Base-by-base conservation (phyloP, 2,329 filamentous ascomycete genomes). In the Raffaelea deltoideospora region DNA sequence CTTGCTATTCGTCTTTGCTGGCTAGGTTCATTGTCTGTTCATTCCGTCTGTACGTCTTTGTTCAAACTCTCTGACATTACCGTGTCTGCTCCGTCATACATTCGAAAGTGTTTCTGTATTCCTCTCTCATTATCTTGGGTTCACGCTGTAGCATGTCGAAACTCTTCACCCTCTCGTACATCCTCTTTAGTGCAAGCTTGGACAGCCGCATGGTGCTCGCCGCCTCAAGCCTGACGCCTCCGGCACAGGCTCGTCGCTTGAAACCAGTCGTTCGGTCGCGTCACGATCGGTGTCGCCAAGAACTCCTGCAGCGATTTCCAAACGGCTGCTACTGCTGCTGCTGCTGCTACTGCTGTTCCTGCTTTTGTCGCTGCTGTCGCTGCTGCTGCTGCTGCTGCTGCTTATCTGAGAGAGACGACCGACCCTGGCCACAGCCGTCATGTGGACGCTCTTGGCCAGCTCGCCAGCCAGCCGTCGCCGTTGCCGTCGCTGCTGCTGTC, bases 141-240 rank as follows among this genome's bases (percentile, higher is more conserved):
- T n/a, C n/a, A n/a, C n/a, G n/a, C n/a, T n/a, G n/a, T n/a, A n/a
- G n/a, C n/a, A n/a, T n/a, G n/a, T n/a, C n/a, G n/a, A n/a, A n/a
- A n/a, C n/a, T n/a, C n/a, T n/a, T n/a, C n/a, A n/a, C n/a, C n/a
- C 13, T 13, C 8, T 26, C 23, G 23, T 26, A 26, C 23, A 26
- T 8, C 8, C 23, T 13, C 23, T 26, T 26, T 26, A 37, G 14
- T 37, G 37, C 31, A 34, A 4, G 4, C 24, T n/a, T 2, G 33
- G 35, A 29, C 40, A 38, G 10, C 37, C 40, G 23, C 37, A 40
- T 3, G 40, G 37, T 8, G 40, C 40, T 18, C 35, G 28, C 10
- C 35, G 28, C 10, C 33, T 31, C n/a, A 37, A 15, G 3, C 10
- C 32, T 37, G 37, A n/a, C 20, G 23, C 23, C 23, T 26, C 23